Base-by-base conservation (phyloP, 2,329 filamentous ascomycete genomes). In the Thielaviopsis musarum region DNA sequence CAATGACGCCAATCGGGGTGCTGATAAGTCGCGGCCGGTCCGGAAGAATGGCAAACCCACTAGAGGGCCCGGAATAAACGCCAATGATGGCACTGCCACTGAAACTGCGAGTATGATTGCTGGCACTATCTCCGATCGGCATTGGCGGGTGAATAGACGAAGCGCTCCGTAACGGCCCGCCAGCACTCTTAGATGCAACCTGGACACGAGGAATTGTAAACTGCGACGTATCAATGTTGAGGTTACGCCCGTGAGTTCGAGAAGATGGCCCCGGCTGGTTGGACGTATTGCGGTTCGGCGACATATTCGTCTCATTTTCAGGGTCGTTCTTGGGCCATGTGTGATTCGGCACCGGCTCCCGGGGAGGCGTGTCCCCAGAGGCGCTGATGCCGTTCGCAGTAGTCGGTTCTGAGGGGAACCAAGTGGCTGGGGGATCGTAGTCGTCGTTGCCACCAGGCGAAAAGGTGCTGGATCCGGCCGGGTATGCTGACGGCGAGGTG, bases 1-100 rank as follows among this genome's bases (percentile, higher is more conserved):
- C 79, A 0, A 73, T 70, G 9, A 82, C 73, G 17, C 80, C 80
- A 10, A 70, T 74, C 1, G 79, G 79, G 3, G 80, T 82, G 67
- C 79, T 82, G 66, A 83, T 81, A 58, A 82, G 82, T 26, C n/a
- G 38, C 26, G 55, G 55, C 24, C 28, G 45, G 19, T 57, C 55
- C 19, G 38, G 45, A n/a, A 57, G 28, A 19, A 57, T 45, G 9
- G 55, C 48, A 57, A 57, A 57, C 24, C 48, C 38, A n/a, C 45
- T 51, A n/a, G 55, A 51, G 26, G 59, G 55, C 1, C 49, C 53
- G 22, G 38, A 45, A n/a, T 6, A 45, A 15, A 45, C 38, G 15
- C 38, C 38, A 45, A 45, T 45, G 13, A 45, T 45, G 17, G 13
- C 51, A 22, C 51, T 59, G 13, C 59, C 59, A 22, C 48, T 57